phyloP scores from a whole-genome alignment of 2,329 filamentous ascomycete genomes.

The Zelopaecilomyces penicillatus region DNA sequence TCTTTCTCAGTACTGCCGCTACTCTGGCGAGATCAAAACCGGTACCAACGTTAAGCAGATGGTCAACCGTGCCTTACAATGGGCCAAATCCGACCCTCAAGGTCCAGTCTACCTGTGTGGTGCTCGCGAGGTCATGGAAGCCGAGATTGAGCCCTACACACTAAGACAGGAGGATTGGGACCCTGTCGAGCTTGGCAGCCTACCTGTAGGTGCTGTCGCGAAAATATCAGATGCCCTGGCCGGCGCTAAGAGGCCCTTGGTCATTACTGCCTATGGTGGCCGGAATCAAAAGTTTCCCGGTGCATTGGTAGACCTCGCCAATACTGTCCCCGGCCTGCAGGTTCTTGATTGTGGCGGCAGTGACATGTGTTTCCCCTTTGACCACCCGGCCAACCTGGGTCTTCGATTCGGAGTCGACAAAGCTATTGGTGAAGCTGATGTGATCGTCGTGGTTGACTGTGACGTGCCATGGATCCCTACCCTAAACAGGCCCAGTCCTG shows the following conservation, averaged over 20 bases:
- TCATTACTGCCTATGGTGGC: slow-evolving; percentile 65
- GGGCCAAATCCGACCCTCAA: slow-evolving; percentile 66
- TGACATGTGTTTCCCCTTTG: slow-evolving; percentile 72
- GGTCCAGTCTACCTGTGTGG: slow-evolving; percentile 75
- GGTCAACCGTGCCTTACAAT: slow-evolving; percentile 76
- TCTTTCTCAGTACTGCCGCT: slow-evolving; percentile 76
- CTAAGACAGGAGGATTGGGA: slow-evolving; percentile 64
- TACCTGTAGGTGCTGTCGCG: slow-evolving; percentile 43
- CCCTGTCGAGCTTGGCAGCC: slow-evolving; percentile 56
- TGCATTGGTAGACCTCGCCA: slow-evolving; percentile 57
- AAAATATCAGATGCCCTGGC: slow-evolving; percentile 56
- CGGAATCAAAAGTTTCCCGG: slow-evolving; percentile 55
- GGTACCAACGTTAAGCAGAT: slow-evolving; percentile 84
- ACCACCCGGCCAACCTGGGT: slow-evolving; percentile 61
- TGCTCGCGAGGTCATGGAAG: slow-evolving; percentile 75
- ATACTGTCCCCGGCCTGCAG: slow-evolving; percentile 58
- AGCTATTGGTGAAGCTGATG: slow-evolving; percentile 66
- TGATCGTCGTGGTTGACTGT: slow-evolving; percentile 78
- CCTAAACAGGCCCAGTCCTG: slow-evolving; percentile 46
- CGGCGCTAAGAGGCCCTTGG: slow-evolving; percentile 54
- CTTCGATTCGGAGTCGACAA: slow-evolving; percentile 68
- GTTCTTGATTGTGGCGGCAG: slow-evolving; percentile 70
- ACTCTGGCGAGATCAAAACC: slow-evolving; percentile 73
- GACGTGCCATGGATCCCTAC: slow-evolving; percentile 94
- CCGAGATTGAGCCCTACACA: slow-evolving; percentile 66